These are phyloP conservation scores for Fusarium sp. DNA, from an alignment of 2,329 filamentous ascomycete species.

Conservation along the genomic window DNA sequence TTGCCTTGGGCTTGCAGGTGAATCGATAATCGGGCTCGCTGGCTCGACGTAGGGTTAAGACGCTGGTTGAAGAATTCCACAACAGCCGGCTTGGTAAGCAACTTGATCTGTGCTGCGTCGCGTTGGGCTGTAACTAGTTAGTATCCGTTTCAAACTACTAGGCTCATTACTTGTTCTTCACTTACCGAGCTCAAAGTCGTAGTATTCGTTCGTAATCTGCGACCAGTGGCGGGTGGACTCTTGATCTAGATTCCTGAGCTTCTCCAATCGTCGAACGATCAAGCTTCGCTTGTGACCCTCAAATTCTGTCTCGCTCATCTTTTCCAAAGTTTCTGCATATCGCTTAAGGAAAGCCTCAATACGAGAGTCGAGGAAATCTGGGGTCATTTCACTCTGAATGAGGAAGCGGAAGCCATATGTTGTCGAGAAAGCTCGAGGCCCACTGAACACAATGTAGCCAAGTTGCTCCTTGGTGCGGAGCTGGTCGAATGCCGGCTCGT, in stretches of 20 bases:
- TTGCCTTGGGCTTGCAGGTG: conserved; percentile 83
- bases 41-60: conserved; percentile 80
- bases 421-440: conserved; percentile 78
- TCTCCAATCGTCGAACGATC: conserved; percentile 88
- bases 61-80: conserved; percentile 82
- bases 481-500: conserved; percentile 95
- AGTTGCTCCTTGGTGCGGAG: conserved; percentile 97
- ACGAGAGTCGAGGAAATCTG: conserved; percentile 86
- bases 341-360: conserved; percentile 86
- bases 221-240: conserved; percentile 88
- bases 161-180: conserved; percentile 26
- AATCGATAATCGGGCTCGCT: conserved; percentile 86
- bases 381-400: conserved; percentile 91
- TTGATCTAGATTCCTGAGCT: conserved; percentile 90
- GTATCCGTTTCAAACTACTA: background rate
- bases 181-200: conserved; percentile 89
- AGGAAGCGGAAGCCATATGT: conserved; percentile 90
- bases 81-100: conserved; percentile 84
- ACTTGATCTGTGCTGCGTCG: conserved; percentile 82
- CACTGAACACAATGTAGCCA: conserved; percentile 95
- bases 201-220: conserved; percentile 87
- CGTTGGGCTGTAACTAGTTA: conserved; percentile 70
- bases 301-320: conserved; percentile 88
- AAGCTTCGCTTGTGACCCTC: conserved; percentile 92
- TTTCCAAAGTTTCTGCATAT: conserved; percentile 75